Percentiles rank a stretch among this genome's conserved stretches.
These are phyloP conservation scores for Thermoascus crustaceus DNA, from an alignment of 2,329 filamentous ascomycete species.

Conservation along the genomic window DNA sequence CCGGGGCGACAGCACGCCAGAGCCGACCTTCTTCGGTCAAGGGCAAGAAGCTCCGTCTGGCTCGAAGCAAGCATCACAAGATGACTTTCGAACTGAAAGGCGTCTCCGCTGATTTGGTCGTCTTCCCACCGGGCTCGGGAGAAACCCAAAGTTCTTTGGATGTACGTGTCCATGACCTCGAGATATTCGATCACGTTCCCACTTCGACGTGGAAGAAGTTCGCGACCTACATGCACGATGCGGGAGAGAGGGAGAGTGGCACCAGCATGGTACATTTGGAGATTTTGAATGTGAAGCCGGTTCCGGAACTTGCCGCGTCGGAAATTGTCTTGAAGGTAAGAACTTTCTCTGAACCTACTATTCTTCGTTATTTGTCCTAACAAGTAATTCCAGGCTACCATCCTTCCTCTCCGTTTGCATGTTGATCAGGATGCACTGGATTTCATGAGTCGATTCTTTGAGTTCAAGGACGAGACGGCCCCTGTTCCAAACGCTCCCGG, in stretches of 20 bases:
- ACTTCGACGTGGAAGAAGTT: slow-evolving; percentile 99
- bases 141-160: slow-evolving; percentile 86
- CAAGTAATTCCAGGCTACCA: slow-evolving; percentile 42
- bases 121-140: slow-evolving; percentile 65
- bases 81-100: slow-evolving; percentile 89
- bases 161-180: slow-evolving; percentile 70
- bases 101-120: slow-evolving; percentile 70
- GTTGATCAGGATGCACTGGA: slow-evolving; percentile 97
- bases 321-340: slow-evolving; percentile 72
- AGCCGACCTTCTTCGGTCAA: slow-evolving; percentile 28
- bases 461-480: slow-evolving; percentile 75
- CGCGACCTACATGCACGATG: slow-evolving; percentile 82
- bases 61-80: slow-evolving; percentile 84
- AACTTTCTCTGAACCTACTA: slow-evolving; percentile 4
- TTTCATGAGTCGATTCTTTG: slow-evolving; percentile 95
- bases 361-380: slow-evolving; percentile 8
- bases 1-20: slow-evolving; percentile 29
- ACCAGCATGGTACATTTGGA: slow-evolving; percentile 87
- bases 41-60: slow-evolving; percentile 60
- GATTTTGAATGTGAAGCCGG: slow-evolving; percentile 76
- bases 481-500: slow-evolving; percentile 50
- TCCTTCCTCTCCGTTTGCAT: slow-evolving; percentile 81
- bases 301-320: slow-evolving; percentile 74
- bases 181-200: slow-evolving; percentile 88
- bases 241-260: slow-evolving; percentile 75